Percentiles rank a stretch among this genome's conserved stretches.
Conservation (phyloP, 352 stramenopile genomes). For the Phytopythium litorale region DNA sequence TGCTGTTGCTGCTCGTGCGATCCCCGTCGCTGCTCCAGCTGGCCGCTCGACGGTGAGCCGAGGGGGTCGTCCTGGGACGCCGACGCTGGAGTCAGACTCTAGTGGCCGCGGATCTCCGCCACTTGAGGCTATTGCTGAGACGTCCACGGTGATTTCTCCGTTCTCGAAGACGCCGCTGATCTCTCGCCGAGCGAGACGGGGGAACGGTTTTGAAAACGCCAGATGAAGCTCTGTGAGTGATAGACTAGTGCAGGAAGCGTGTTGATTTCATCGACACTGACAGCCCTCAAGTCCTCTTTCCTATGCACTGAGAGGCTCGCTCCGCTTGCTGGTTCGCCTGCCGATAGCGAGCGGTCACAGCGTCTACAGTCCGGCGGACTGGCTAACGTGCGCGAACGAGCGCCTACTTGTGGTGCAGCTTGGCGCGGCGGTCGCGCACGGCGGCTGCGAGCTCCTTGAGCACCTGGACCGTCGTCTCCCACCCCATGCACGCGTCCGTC, state of each 20-base stretch:
- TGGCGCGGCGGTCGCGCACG: constrained; percentile 66
- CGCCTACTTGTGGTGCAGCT: constrained; percentile 39
- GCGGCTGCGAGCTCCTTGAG: constrained; percentile 70
- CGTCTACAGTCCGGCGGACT: background rate
- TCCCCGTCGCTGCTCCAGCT: background rate
- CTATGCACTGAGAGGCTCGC: background rate
- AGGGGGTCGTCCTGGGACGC: background rate
- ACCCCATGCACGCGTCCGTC: constrained; percentile 88
- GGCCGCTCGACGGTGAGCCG: background rate
- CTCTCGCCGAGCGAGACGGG: constrained; percentile 39
- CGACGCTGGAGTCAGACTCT: background rate
- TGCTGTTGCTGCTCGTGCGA: background rate
- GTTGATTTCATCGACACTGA: background rate
- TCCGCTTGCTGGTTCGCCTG: too few relatives aligned
- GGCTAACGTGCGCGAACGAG: background rate
- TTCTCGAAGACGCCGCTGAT: constrained; percentile 67
- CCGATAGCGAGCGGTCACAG: background rate
- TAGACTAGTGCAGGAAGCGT: background rate
- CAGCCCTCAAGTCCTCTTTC: background rate
- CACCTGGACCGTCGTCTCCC: constrained; percentile 73
- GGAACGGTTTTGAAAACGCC: constrained; percentile 57
- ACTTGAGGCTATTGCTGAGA: background rate
- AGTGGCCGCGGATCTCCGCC: background rate
- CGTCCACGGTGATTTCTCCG: constrained; percentile 42
- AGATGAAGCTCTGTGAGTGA: background rate